phyloP scores from a whole-genome alignment of 345 rosid species.

The Carallia pectinifolia region DNA sequence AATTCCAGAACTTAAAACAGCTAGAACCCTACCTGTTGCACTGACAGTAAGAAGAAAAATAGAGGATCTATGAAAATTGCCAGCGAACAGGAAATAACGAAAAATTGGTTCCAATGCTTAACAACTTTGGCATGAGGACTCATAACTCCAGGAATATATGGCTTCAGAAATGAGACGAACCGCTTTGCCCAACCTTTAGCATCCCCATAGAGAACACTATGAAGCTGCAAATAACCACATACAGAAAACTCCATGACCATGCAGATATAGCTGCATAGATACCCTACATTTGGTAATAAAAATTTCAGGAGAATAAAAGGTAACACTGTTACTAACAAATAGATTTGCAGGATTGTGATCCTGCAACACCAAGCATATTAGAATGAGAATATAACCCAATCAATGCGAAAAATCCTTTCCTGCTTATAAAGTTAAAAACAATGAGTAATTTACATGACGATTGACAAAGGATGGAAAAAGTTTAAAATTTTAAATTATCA shows the following conservation, averaged over 20 bases:
- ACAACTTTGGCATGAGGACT: slow-evolving; percentile 72
- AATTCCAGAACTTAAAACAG: not conserved
- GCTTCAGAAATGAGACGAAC: slow-evolving; percentile 31
- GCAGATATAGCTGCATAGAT: not conserved
- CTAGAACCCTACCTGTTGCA: slow-evolving; percentile 41
- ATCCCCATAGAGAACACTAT: slow-evolving; percentile 65
- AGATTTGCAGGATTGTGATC: not conserved
- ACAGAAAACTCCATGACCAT: slow-evolving; percentile 7
- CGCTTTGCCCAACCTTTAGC: slow-evolving; percentile 84
- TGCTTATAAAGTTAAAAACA: too few species aligned
- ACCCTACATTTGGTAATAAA: not conserved
- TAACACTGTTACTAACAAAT: not conserved
- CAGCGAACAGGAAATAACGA: slow-evolving; percentile 64
- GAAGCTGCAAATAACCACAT: slow-evolving; percentile 44
- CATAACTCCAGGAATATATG: slow-evolving; percentile 58
- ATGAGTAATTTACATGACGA: too few species aligned
- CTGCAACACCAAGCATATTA: not conserved
- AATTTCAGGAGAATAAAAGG: not conserved
- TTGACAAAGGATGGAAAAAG: too few species aligned
- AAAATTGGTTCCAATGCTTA: slow-evolving; percentile 68
- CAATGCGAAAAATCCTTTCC: too few species aligned
- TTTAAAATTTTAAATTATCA: too few species aligned
- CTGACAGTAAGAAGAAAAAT: slow-evolving; percentile 69
- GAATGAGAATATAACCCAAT: not conserved
- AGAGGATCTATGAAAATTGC: slow-evolving; percentile 82